Conservation (phyloP, 495 filamentous ascomycete genomes). For the Pyrenula aspistea region DNA sequence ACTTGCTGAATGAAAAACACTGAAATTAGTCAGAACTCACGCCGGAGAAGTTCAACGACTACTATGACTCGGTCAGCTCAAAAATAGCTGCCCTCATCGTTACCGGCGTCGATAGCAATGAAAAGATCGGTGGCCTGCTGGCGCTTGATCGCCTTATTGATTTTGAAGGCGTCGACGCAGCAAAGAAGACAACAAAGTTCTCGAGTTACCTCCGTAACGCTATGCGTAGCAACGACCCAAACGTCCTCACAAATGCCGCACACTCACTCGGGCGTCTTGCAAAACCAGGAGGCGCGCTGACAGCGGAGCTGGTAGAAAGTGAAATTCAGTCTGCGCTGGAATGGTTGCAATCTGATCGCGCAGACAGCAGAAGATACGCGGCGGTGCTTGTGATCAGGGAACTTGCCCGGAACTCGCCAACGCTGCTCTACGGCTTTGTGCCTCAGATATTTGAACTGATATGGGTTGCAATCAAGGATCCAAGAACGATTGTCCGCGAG, state of each 20-base stretch:
- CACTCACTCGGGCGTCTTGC: slow-evolving; percentile 80
- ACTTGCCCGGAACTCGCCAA: slow-evolving; percentile 80
- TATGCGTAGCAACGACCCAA: slow-evolving; percentile 76
- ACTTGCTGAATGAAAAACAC: neutral
- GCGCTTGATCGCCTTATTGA: slow-evolving; percentile 88
- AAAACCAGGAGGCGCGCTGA: slow-evolving; percentile 82
- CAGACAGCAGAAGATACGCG: slow-evolving; percentile 82
- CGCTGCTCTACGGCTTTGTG: slow-evolving; percentile 85
- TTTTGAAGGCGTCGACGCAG: slow-evolving; percentile 89
- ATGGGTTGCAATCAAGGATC: slow-evolving; percentile 86
- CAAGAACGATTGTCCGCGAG: slow-evolving; percentile 78
- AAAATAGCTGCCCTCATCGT: slow-evolving; percentile 62
- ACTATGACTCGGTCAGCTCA: slow-evolving; percentile 67
- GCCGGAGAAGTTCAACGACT: slow-evolving; percentile 62
- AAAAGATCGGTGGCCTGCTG: slow-evolving; percentile 80
- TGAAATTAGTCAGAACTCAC: slow-evolving; percentile 49
- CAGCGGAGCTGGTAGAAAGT: slow-evolving; percentile 90
- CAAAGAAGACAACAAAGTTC: slow-evolving; percentile 88
- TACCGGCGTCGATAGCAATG: slow-evolving; percentile 71
- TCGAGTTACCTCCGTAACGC: slow-evolving; percentile 79
- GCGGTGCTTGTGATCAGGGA: slow-evolving; percentile 85
- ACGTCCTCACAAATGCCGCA: slow-evolving; percentile 77
- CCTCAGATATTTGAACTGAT: slow-evolving; percentile 84
- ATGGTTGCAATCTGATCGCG: slow-evolving; percentile 88
- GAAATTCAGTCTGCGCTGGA: slow-evolving; percentile 92